Conservation (phyloP, 176 grass and related monocot species). For the Eragrostis nindensis region DNA sequence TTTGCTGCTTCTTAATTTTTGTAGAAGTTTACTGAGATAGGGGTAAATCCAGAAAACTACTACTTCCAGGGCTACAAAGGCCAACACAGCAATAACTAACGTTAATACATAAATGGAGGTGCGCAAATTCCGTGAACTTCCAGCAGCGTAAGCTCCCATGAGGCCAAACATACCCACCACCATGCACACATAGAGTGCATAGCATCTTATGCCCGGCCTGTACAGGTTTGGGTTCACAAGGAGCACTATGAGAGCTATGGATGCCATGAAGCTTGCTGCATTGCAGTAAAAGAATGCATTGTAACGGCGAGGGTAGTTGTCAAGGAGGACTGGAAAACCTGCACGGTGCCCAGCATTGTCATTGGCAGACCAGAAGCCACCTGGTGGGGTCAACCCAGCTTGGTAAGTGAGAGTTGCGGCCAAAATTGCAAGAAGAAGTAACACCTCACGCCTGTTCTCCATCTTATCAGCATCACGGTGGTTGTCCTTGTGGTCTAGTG, state of each 20-base stretch:
- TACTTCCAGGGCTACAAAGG: conserved; percentile 23
- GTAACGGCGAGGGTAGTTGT: conserved; percentile 26
- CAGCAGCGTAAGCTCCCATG: conserved; percentile 55
- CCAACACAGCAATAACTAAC: conserved; percentile 21
- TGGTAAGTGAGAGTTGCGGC: conserved; percentile 55
- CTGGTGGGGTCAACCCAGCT: conserved; percentile 55
- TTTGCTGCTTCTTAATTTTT: not conserved
- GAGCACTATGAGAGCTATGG: conserved; percentile 48
- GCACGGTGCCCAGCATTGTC: not conserved
- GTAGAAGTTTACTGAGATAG: not conserved
- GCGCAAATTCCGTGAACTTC: conserved; percentile 35
- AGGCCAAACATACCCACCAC: conserved; percentile 35
- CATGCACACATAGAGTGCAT: conserved; percentile 48
- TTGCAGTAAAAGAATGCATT: conserved; percentile 63
- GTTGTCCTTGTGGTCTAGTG: conserved; percentile 26
- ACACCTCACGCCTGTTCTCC: conserved; percentile 26
- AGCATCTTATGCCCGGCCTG: conserved; percentile 28
- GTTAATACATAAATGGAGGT: conserved; percentile 48
- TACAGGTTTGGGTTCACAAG: conserved; percentile 52
- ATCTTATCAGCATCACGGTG: not conserved
- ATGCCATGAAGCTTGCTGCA: conserved; percentile 54
- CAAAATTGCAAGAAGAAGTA: conserved; percentile 52
- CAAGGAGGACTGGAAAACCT: conserved; percentile 41
- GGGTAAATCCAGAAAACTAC: conserved; percentile 10
- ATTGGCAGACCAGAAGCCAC: conserved; percentile 39